These are phyloP conservation scores for Fomitopsis schrenkii DNA, from an alignment of 1,284 basidiomycete genomes.

Conservation along the genomic window DNA sequence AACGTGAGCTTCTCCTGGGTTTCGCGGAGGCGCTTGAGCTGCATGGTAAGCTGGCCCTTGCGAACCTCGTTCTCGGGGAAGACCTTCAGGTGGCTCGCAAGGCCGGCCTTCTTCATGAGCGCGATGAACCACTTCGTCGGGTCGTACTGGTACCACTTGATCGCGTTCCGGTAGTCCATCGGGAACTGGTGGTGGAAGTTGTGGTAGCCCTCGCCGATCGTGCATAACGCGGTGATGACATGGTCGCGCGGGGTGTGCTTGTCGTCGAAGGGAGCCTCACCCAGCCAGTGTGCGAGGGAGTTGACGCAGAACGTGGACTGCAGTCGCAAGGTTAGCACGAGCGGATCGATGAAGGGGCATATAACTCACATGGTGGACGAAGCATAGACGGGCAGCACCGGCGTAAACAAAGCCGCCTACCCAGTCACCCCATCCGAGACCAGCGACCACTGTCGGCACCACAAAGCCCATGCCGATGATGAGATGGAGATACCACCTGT, in stretches of 20 bases:
- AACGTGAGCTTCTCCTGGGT: constrained; percentile 72
- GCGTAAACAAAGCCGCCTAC: constrained; percentile 84
- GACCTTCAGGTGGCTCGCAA: constrained; percentile 85
- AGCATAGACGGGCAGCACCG: constrained; percentile 76
- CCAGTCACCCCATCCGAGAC: constrained; percentile 84
- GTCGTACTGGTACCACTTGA: constrained; percentile 91
- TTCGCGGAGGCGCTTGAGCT: constrained; percentile 77
- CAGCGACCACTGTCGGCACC: constrained; percentile 78
- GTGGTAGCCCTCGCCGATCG: constrained; percentile 94
- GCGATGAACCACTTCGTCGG: constrained; percentile 92
- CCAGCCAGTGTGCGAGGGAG: constrained; percentile 93
- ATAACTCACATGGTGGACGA: constrained; percentile 82
- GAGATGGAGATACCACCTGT: constrained; percentile 73
- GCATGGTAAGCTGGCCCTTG: constrained; percentile 92
- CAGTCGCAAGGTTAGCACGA: not conserved
- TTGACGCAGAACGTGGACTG: constrained; percentile 95
- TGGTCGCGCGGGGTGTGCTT: constrained; percentile 93
- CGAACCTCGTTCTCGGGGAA: constrained; percentile 94
- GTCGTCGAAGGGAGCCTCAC: constrained; percentile 90
- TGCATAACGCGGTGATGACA: constrained; percentile 82
- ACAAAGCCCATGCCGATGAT: constrained; percentile 73
- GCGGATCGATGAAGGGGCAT: not conserved
- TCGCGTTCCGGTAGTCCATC: constrained; percentile 93
- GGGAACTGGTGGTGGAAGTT: constrained; percentile 97
- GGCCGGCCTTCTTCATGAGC: constrained; percentile 57